These are phyloP conservation scores for Jatropha podagrica DNA, from an alignment of 441 rosid genomes.

Conservation along the genomic window DNA sequence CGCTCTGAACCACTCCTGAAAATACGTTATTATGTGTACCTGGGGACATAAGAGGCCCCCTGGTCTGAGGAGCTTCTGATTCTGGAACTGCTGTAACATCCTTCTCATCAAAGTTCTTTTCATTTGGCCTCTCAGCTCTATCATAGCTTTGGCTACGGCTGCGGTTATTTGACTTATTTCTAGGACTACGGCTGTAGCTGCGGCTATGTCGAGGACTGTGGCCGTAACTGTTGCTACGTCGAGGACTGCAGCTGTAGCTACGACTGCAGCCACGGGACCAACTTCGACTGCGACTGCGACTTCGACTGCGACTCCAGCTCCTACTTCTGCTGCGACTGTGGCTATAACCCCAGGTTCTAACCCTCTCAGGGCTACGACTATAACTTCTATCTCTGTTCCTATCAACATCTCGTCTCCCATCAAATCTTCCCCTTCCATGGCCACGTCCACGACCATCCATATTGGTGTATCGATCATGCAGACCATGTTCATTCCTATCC, in stretches of 20 bases:
- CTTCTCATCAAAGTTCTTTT: constrained; percentile 27
- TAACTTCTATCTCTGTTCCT: constrained; percentile 61
- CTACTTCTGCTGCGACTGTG: constrained; percentile 42
- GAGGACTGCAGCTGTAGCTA: constrained; percentile 52
- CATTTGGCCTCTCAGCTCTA: constrained; percentile 41
- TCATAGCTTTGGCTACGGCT: constrained; percentile 51
- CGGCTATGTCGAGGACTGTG: constrained; percentile 42
- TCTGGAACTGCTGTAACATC: constrained; percentile 27
- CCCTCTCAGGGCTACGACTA: constrained; percentile 75
- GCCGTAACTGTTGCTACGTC: constrained; percentile 45
- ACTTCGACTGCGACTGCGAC: constrained; percentile 40
- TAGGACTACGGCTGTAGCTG: constrained; percentile 38
- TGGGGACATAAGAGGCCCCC: constrained; percentile 29
- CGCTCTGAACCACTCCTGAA: constrained; percentile 25
- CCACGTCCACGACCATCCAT: constrained; percentile 69
- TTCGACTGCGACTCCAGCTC: constrained; percentile 36
- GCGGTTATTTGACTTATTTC: constrained; percentile 30
- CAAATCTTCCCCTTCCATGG: constrained; percentile 71
- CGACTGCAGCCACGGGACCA: constrained; percentile 40
- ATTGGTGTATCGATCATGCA: constrained; percentile 47
- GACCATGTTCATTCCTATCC: constrained; percentile 61
- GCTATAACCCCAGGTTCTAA: constrained; percentile 57
- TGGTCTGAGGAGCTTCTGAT: constrained; percentile 28
- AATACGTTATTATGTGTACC: constrained; percentile 21
- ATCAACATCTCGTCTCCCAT: constrained; percentile 61